Evolutionary conservation across 768 basidiomycete species (phyloP), one percentile per base, ranked within the genome.

Genomic region (Coprinopsis marcescibilis): DNA sequence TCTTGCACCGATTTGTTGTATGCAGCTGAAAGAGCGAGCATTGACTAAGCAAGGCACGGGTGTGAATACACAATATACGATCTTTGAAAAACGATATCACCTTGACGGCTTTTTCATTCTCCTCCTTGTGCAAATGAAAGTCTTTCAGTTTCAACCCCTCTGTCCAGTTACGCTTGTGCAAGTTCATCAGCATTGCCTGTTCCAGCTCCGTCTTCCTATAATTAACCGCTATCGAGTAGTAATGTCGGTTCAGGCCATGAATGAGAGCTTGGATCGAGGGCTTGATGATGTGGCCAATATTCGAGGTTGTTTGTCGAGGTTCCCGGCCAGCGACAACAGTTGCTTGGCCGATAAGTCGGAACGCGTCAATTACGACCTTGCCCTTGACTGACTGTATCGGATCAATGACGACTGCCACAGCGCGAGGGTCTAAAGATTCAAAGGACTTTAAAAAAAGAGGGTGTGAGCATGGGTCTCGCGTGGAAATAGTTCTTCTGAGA

Each of bases 1-100:
- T 98, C 96, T 68, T 95, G 89, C 39, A 99, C 91, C 0, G 92
- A 95, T 66, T 95, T 96, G 67, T 95, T 96, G 73, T 99, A 99
- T 21, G 88, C 83, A 64, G 86, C 84, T 21, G 96, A 92, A 17
- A 99, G 80, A 27, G 80, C 66, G 41, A 97, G 81, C 96, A 99
- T 98, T 45, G 89, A 79, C 92, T 94, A 57, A 36, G 52, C 46
- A 53, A 53, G 39, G 46, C 30, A 49, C 51, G 45, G 17, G 36
- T 23, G 33, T 43, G 54, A 17, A 48, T 55, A 40, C 15, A 47
- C 37, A 27, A 26, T 20, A 46, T 29, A 30, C 13, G 21, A 40
- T 14, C 23, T 20, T 17, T 23, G 30, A 48, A 57, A 21, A 44
- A 49, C 41, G 13, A 41, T 14, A 77, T 50, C 60, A 94, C 95